phyloP scores from a whole-genome alignment of 805 yeast species.

The Danielia reshetovae region DNA sequence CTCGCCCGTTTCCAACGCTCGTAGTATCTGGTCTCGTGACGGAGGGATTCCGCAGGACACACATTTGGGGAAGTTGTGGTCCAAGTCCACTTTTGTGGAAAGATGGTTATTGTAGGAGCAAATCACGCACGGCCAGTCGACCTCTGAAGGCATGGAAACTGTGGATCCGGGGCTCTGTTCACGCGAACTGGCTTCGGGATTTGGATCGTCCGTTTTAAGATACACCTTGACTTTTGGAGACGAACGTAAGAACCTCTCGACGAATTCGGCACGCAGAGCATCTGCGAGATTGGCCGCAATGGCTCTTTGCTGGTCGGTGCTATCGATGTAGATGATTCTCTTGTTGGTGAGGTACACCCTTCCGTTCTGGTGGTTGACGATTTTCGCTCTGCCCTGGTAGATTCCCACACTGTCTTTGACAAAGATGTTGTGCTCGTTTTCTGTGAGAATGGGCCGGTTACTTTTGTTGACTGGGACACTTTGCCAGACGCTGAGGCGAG shows the following conservation, averaged over 20 bases:
- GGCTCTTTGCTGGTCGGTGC: slow-evolving; percentile 39
- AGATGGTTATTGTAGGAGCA: slow-evolving; percentile 66
- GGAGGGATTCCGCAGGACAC: slow-evolving; percentile 37
- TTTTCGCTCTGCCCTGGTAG: slow-evolving; percentile 71
- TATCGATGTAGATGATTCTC: slow-evolving; percentile 71
- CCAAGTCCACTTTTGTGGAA: slow-evolving; percentile 14
- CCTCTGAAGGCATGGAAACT: slow-evolving; percentile 1
- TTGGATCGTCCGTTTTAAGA: slow-evolving; percentile 11
- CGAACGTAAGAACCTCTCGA: slow-evolving; percentile 62
- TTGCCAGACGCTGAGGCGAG: slow-evolving; percentile 29
- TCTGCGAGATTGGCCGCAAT: slow-evolving; percentile 44
- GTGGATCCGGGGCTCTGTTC: slow-evolving; percentile 3
- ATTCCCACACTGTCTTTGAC: slow-evolving; percentile 50
- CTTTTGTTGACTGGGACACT: slow-evolving; percentile 35
- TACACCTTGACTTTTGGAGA: slow-evolving; percentile 67
- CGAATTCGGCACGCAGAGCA: slow-evolving; percentile 34
- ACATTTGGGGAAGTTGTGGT: slow-evolving; percentile 29
- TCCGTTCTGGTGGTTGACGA: slow-evolving; percentile 65
- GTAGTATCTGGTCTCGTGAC: slow-evolving; percentile 9
- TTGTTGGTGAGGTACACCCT: slow-evolving; percentile 71
- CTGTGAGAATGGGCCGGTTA: slow-evolving; percentile 34
- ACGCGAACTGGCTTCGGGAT: neutral
- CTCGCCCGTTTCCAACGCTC: too few relatives aligned
- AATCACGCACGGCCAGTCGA: slow-evolving; percentile 83
- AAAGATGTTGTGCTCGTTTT: slow-evolving; percentile 30